Conservation (phyloP, 345 rosid species). For the Gossypium thurberi region DNA sequence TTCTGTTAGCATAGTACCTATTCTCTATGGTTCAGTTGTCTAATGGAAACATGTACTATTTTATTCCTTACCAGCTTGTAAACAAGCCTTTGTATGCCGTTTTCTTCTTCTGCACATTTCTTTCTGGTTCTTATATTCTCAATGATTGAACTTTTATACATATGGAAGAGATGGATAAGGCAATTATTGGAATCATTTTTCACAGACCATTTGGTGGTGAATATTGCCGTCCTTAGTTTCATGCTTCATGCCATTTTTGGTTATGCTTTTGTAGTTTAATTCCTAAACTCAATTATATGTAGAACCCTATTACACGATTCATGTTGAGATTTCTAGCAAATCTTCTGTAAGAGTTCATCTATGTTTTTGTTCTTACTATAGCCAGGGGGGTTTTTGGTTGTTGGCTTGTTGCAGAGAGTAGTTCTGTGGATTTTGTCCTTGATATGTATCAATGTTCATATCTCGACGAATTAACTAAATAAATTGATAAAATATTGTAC, state of each 20-base stretch:
- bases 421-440: not conserved
- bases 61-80: not conserved
- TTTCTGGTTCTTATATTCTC: not conserved
- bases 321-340: not conserved
- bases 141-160: not conserved
- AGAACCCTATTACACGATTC: no score
- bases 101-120: not conserved
- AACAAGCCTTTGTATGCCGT: not conserved
- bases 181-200: not conserved
- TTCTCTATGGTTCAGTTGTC: not conserved
- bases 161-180: not conserved
- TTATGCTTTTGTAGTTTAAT: no score
- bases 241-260: no score
- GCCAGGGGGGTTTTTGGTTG: not conserved
- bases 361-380: not conserved
- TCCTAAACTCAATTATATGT: no score
- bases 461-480: not conserved
- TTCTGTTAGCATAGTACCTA: not conserved
- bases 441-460: not conserved
- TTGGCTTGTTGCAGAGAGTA: not conserved
- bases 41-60: not conserved
- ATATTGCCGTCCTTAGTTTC: not conserved
- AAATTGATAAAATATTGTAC: not conserved
- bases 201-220: not conserved
- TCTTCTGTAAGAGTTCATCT: not conserved